Conservation (phyloP, 2,329 filamentous ascomycete genomes). For the Aulographum hederae region DNA sequence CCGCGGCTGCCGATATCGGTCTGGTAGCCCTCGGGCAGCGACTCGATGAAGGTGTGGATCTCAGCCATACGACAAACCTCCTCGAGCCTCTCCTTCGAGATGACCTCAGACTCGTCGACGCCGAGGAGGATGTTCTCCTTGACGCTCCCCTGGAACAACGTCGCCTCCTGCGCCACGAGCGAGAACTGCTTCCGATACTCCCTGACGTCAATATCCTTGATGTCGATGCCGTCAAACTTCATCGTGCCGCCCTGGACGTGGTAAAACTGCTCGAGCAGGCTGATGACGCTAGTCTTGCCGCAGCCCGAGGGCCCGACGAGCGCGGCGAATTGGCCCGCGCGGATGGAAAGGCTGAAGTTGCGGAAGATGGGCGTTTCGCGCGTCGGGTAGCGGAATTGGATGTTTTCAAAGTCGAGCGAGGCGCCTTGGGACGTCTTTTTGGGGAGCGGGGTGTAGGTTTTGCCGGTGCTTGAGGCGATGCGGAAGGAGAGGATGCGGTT, state of each 20-base stretch:
- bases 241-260: constrained; percentile 46
- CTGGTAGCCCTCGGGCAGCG: constrained; percentile 15
- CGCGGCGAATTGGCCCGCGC: constrained; percentile 23
- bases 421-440: constrained; percentile 1
- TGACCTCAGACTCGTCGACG: constrained; percentile 10
- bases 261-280: constrained; percentile 36
- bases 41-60: constrained; percentile 19
- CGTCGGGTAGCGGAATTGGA: constrained; percentile 12
- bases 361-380: constrained; percentile 15
- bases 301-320: constrained; percentile 30
- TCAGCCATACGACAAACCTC: constrained; percentile 16
- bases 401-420: constrained; percentile 9
- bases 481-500: constrained; percentile 19
- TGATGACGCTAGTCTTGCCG: constrained; percentile 17
- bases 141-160: constrained; percentile 24
- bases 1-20: constrained; percentile 18
- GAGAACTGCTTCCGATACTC: constrained; percentile 23
- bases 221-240: constrained; percentile 27
- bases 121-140: constrained; percentile 19
- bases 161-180: constrained; percentile 28
- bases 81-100: constrained; percentile 13
- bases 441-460: too few relatives aligned
- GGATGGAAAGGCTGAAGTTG: constrained; percentile 27
- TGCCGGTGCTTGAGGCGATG: constrained; percentile 6
- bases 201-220: constrained; percentile 16